phyloP scores from a whole-genome alignment of 73 alveolate genomes.

The Symbiodinium pilosum region DNA sequence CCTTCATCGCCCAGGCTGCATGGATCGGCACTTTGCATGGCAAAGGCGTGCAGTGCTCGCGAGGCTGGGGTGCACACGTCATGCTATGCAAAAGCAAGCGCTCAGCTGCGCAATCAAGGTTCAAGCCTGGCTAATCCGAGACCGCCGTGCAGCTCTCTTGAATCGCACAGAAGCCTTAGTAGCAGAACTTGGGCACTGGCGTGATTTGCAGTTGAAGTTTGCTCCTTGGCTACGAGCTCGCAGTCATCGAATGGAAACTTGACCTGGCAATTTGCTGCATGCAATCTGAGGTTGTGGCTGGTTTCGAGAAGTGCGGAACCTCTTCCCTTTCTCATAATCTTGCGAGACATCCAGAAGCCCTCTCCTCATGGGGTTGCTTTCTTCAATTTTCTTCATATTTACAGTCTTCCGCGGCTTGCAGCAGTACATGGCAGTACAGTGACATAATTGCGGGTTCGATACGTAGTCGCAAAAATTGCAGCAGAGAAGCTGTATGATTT shows the following conservation, averaged over 20 bases:
- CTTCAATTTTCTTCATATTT: too few species aligned
- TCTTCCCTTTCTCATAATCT: slow-evolving; percentile 51
- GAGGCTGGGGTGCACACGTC: not conserved
- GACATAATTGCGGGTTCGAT: too few species aligned
- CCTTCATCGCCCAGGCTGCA: not conserved
- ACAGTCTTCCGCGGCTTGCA: too few species aligned
- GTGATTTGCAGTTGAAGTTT: slow-evolving; percentile 25
- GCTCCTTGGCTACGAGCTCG: not conserved
- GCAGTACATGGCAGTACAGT: too few species aligned
- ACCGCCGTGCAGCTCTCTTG: not conserved
- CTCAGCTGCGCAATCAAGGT: not conserved
- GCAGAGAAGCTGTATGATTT: too few species aligned
- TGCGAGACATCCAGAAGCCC: slow-evolving; percentile 68
- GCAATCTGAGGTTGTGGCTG: slow-evolving; percentile 25
- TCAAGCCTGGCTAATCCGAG: not conserved
- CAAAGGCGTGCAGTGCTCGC: not conserved
- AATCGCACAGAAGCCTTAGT: not conserved
- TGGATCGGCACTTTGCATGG: slow-evolving; percentile 46
- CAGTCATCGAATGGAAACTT: not conserved
- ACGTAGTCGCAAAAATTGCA: too few species aligned
- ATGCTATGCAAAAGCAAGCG: not conserved
- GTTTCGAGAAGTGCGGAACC: slow-evolving; percentile 66
- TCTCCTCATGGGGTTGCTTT: too few species aligned
- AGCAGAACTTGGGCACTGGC: slow-evolving; percentile 63
- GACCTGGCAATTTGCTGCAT: not conserved